Conservation (phyloP, 306 rosid species). For the Leucaena leucocephala region DNA sequence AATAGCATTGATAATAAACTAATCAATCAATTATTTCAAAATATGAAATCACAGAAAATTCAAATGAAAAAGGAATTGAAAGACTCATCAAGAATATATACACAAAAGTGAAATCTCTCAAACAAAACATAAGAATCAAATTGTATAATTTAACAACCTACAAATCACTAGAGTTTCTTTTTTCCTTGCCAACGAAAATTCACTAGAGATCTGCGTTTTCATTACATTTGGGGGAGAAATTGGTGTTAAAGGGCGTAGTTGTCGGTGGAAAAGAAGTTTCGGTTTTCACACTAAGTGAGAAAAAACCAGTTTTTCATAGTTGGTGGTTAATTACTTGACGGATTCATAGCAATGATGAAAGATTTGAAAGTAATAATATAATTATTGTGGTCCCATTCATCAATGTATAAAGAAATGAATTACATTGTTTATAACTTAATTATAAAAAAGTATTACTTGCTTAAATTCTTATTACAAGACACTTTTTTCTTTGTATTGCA, state of each 20-base stretch:
- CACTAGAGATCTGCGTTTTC: not conserved
- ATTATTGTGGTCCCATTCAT: not conserved
- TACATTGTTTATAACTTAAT: too few species aligned
- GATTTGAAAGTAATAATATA: conserved; percentile 23
- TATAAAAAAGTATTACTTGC: too few species aligned
- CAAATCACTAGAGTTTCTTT: too few species aligned
- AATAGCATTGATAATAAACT: not conserved
- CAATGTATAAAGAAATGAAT: not conserved
- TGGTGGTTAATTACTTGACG: conserved; percentile 17
- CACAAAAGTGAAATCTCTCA: not conserved
- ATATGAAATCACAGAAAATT: not conserved
- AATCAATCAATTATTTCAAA: not conserved
- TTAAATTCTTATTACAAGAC: too few species aligned
- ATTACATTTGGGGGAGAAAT: not conserved
- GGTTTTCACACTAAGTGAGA: not conserved
- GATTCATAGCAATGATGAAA: conserved; percentile 27
- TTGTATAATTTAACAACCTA: not conserved
- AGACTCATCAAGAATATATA: not conserved
- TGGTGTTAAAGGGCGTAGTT: not conserved
- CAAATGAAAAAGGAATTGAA: not conserved
- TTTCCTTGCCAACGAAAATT: not conserved
- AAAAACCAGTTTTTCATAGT: not conserved
- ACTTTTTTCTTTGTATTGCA: too few species aligned
- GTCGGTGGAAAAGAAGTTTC: not conserved
- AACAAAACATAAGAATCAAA: not conserved